phyloP scores from a whole-genome alignment of 805 yeast genomes.

The Monosporozyma siamensis region DNA sequence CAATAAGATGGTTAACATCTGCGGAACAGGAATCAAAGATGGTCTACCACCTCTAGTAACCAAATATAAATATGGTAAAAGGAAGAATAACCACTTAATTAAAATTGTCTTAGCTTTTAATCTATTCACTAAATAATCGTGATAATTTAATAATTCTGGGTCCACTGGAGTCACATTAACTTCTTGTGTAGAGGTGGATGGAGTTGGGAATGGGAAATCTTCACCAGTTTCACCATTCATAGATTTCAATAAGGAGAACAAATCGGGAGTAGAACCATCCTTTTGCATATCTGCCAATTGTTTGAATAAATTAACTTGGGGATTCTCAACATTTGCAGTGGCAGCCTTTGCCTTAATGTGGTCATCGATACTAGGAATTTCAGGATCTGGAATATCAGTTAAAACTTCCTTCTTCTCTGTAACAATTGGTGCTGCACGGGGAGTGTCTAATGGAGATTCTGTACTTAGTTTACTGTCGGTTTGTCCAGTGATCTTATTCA shows the following conservation, averaged over 20 bases:
- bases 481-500: constrained; percentile 41
- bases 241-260: constrained; percentile 18
- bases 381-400: background rate
- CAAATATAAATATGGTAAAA: constrained; percentile 26
- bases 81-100: constrained; percentile 25
- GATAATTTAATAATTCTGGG: constrained; percentile 20
- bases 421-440: background rate
- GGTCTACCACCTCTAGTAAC: constrained; percentile 14
- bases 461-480: constrained; percentile 31
- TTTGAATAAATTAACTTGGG: constrained; percentile 23
- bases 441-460: constrained; percentile 27
- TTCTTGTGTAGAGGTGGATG: background rate
- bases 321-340: constrained; percentile 4
- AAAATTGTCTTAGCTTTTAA: constrained; percentile 25
- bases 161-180: constrained; percentile 14
- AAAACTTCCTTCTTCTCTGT: background rate
- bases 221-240: constrained; percentile 9
- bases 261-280: constrained; percentile 17
- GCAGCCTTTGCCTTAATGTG: background rate
- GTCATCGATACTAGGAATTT: background rate
- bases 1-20: constrained; percentile 5
- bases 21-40: constrained; percentile 4
- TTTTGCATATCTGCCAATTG: constrained; percentile 21
- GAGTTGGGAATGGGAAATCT: constrained; percentile 4
- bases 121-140: constrained; percentile 22